These are phyloP conservation scores for Chaetoceros muelleri DNA, from an alignment of 108 stramenopile genomes.

Conservation along the genomic window DNA sequence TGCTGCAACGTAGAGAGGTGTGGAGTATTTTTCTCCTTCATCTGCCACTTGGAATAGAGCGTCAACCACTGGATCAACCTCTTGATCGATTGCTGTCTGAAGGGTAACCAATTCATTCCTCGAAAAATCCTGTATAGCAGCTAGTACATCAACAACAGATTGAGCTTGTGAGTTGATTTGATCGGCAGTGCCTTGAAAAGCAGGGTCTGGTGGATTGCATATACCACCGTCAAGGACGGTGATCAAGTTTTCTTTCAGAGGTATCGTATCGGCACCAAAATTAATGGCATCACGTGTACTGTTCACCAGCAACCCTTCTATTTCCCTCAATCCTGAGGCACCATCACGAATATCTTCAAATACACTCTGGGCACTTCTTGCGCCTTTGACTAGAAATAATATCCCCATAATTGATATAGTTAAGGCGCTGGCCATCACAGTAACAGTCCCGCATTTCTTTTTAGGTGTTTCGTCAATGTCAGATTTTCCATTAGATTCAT, in stretches of 20 bases:
- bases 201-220: neutral
- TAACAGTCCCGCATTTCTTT: neutral
- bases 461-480: no score
- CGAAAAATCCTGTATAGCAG: neutral
- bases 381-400: neutral
- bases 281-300: neutral
- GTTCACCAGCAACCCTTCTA: neutral
- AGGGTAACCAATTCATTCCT: neutral
- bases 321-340: neutral
- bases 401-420: neutral
- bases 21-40: neutral
- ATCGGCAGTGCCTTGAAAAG: neutral
- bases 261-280: neutral
- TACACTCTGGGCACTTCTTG: neutral
- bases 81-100: neutral
- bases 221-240: neutral
- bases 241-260: neutral
- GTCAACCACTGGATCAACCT: neutral
- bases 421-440: neutral
- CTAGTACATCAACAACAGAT: neutral
- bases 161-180: neutral
- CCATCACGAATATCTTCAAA: neutral
- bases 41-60: neutral
- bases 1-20: neutral
- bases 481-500: neutral